These are phyloP conservation scores for Paraphaeosphaeria sporulosa DNA, from an alignment of 2,329 filamentous ascomycete species.

Conservation along the genomic window DNA sequence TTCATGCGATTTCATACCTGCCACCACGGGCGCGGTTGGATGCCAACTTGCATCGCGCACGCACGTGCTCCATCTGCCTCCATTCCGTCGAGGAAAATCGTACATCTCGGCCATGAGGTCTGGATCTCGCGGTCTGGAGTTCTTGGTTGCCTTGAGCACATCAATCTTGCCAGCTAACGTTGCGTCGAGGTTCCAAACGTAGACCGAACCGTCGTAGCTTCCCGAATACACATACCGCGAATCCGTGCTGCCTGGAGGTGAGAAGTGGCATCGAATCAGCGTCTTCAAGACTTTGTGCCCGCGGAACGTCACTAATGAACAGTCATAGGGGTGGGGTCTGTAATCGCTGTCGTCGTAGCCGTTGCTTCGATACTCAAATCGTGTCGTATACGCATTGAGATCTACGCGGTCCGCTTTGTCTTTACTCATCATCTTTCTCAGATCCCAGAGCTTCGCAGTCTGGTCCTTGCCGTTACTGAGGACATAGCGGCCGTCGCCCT, in stretches of 20 bases:
- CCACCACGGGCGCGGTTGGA: constrained; percentile 81
- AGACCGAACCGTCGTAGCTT: constrained; percentile 86
- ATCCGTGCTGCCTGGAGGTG: constrained; percentile 83
- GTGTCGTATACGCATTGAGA: constrained; percentile 64
- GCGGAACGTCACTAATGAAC: constrained; percentile 90
- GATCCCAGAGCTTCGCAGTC: constrained; percentile 96
- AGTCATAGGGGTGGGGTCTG: constrained; percentile 81
- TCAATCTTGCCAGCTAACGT: constrained; percentile 81
- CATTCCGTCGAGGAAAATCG: constrained; percentile 63
- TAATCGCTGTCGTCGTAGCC: constrained; percentile 71
- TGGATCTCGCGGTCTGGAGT: constrained; percentile 64
- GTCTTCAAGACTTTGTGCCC: constrained; percentile 90
- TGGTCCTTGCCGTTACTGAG: constrained; percentile 96
- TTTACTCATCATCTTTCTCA: constrained; percentile 85
- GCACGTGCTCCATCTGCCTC: constrained; percentile 73
- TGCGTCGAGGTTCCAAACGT: constrained; percentile 92
- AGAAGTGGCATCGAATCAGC: constrained; percentile 94
- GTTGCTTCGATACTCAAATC: constrained; percentile 78
- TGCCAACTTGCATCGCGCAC: constrained; percentile 93
- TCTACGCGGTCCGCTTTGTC: constrained; percentile 66
- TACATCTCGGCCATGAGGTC: constrained; percentile 65
- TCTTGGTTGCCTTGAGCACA: constrained; percentile 73
- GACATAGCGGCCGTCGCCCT: constrained; percentile 88
- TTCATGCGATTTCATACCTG: constrained; percentile 56
- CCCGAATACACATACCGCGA: constrained; percentile 93